These are phyloP conservation scores for Pezicula neosporulosa DNA, from an alignment of 2,329 filamentous ascomycete genomes.

Conservation along the genomic window DNA sequence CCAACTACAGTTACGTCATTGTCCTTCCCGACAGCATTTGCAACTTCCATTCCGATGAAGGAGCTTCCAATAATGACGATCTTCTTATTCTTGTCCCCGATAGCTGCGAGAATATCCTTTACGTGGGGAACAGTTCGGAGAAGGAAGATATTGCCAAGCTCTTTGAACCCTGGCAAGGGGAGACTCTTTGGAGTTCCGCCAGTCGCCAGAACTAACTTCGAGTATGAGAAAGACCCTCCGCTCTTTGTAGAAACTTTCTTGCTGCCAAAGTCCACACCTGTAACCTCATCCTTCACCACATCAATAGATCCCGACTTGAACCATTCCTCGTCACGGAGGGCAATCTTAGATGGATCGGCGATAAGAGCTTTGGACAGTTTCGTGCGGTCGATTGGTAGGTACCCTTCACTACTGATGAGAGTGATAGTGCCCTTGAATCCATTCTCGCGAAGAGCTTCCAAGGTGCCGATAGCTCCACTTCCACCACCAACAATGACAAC, in stretches of 20 bases:
- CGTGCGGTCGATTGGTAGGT: constrained; percentile 86
- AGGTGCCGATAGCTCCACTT: constrained; percentile 74
- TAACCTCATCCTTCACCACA: constrained; percentile 63
- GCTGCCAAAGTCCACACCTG: constrained; percentile 68
- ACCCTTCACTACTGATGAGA: constrained; percentile 78
- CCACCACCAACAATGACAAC: constrained; percentile 88
- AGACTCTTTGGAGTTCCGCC: constrained; percentile 75
- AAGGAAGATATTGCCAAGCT: constrained; percentile 82
- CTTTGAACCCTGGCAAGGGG: constrained; percentile 81
- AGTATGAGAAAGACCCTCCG: constrained; percentile 71
- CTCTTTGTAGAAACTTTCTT: constrained; percentile 74
- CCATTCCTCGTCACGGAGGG: constrained; percentile 73
- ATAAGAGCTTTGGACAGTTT: constrained; percentile 94
- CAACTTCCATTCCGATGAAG: constrained; percentile 98
- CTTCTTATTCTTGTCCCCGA: constrained; percentile 84
- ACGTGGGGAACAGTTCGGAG: constrained; percentile 76
- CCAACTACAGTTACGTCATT: constrained; percentile 86
- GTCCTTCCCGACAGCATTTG: constrained; percentile 73
- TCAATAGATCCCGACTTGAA: constrained; percentile 62
- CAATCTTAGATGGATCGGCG: constrained; percentile 74
- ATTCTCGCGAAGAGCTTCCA: constrained; percentile 78
- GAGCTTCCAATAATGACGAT: constrained; percentile 89
- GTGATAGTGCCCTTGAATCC: constrained; percentile 80
- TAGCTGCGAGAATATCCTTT: constrained; percentile 72
- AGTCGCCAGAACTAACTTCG: constrained; percentile 86